phyloP scores from a whole-genome alignment of 2,329 filamentous ascomycete species.

The Epichloe baconii region DNA sequence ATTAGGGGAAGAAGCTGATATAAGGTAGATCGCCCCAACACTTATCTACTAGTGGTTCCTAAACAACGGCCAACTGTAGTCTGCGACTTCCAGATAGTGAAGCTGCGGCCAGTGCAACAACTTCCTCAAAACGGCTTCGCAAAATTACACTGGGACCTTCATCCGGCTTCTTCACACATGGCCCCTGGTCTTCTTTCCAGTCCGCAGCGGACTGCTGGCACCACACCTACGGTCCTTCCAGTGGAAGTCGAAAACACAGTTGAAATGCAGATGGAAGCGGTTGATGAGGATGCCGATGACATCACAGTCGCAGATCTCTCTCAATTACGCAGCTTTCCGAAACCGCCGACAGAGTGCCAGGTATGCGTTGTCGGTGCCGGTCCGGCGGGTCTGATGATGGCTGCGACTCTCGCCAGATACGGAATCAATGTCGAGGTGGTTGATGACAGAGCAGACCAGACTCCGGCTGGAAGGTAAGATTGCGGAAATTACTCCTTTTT shows the following conservation, averaged over 20 bases:
- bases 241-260: conserved; percentile 7
- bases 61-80: background rate
- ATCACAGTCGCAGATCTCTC: conserved; percentile 32
- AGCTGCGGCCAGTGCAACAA: background rate
- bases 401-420: conserved; percentile 45
- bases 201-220: background rate
- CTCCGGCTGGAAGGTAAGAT: conserved; percentile 44
- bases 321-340: conserved; percentile 34
- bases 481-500: background rate
- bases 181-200: conserved; percentile 5
- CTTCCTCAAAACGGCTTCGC: background rate
- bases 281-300: conserved; percentile 16
- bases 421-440: conserved; percentile 53
- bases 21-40: background rate
- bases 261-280: conserved; percentile 10
- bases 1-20: background rate
- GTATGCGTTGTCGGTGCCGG: conserved; percentile 43
- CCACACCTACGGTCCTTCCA: background rate
- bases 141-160: background rate
- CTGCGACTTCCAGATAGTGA: background rate
- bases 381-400: conserved; percentile 43
- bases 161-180: background rate
- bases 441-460: conserved; percentile 56
- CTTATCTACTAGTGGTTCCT: background rate
- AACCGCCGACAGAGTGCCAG: conserved; percentile 31